Evolutionary conservation across 2,329 filamentous ascomycete genomes (phyloP).

Genomic region (Phyllosticta capitalensis): DNA sequence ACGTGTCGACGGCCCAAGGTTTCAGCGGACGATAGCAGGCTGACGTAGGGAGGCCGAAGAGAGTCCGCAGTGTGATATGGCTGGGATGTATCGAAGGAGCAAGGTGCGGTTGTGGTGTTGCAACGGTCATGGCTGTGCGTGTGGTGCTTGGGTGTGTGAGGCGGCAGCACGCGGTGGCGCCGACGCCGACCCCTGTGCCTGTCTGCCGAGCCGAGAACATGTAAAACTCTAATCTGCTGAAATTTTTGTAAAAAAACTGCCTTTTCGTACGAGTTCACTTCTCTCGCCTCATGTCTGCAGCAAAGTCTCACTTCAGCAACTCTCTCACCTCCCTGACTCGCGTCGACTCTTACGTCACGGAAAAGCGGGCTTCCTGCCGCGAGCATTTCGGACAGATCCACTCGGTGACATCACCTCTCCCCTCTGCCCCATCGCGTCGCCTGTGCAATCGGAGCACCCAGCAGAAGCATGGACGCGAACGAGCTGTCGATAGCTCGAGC

Average conservation of each 20-base stretch:
- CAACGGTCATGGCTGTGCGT: neutral
- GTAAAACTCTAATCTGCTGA: no score
- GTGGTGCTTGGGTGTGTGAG: neutral
- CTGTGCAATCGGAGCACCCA: neutral
- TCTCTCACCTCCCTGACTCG: no score
- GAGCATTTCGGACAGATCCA: conserved; percentile 2
- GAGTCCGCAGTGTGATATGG: neutral
- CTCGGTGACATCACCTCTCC: conserved; percentile 9
- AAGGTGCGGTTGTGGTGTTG: neutral
- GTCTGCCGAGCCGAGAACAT: no score
- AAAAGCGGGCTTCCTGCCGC: conserved; percentile 1
- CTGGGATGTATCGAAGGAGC: neutral
- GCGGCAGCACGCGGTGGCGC: no score
- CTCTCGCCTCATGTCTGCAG: no score
- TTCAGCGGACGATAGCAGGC: conserved; percentile 10
- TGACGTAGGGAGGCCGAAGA: conserved; percentile 9
- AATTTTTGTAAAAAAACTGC: no score
- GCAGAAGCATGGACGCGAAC: no score
- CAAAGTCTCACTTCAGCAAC: no score
- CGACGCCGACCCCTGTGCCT: no score
- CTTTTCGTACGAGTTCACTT: no score
- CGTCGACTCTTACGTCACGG: neutral
- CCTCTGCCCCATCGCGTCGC: conserved; percentile 6
- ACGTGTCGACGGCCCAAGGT: conserved; percentile 4
- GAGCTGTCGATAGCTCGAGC: neutral